These are phyloP conservation scores for Carpinus viminea DNA, from an alignment of 306 rosid genomes.

Conservation along the genomic window DNA sequence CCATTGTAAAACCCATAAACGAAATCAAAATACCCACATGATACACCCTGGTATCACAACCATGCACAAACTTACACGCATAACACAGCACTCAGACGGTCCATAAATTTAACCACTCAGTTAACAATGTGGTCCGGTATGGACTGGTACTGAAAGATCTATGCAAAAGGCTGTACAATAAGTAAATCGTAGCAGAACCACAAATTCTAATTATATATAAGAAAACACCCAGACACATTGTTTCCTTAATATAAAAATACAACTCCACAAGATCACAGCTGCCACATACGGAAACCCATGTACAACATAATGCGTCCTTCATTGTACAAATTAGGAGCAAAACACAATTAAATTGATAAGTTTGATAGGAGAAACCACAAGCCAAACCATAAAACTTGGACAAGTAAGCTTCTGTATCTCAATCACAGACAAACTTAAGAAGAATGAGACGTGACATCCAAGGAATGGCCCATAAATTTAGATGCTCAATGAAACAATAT, in stretches of 20 bases:
- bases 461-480: not conserved
- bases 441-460: conserved; percentile 1
- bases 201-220: conserved; percentile 1
- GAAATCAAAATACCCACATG: not conserved
- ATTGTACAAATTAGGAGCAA: not conserved
- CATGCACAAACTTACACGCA: not conserved
- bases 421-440: not conserved
- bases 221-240: not conserved
- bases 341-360: not conserved
- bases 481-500: not conserved
- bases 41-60: not conserved
- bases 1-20: not conserved
- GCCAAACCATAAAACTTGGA: conserved; percentile 11
- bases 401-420: not conserved
- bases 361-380: not conserved
- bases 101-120: not conserved
- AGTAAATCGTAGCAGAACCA: not conserved
- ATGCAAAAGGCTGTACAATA: conserved; percentile 16
- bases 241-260: conserved; percentile 23
- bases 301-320: not conserved
- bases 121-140: conserved; percentile 4
- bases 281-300: not conserved
- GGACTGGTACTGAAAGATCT: conserved; percentile 18
- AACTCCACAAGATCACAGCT: conserved; percentile 17
- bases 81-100: not conserved